Evolutionary conservation across 2,329 filamentous ascomycete species (phyloP), one percentile per base, ranked within the genome.

Genomic region (Ascochyta clinopodiicola): DNA sequence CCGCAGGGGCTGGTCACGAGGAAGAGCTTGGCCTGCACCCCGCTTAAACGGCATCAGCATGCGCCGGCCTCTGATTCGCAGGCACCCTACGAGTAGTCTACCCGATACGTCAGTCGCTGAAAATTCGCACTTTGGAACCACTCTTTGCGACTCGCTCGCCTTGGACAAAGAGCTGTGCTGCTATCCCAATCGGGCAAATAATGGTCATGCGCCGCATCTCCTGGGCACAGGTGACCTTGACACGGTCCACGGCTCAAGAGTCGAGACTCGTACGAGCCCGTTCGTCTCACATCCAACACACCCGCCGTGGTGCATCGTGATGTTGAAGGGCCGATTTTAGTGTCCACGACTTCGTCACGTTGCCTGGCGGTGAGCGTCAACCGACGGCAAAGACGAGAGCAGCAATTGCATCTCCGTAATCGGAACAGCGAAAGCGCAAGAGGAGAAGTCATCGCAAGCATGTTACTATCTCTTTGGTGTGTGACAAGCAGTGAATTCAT

Each of bases 221-320:
- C 32, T 51, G 43, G 32, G 52, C 49, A 42, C 52, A 56, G 52
- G 31, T 56, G 52, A 56, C 46, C 43, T 46, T 37, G 36, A 51
- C 52, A 56, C 43, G 52, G 47, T 47, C 52, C 52, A 51, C 47
- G 25, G 42, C 13, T 42, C 42, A 13, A 36, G 52, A 58, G 60
- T 60, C 62, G 65, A 68, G 62, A 62, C 60, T 58, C 48, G 54
- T 43, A 53, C 52, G 38, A 57, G 31, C 37, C 42, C 37, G 17
- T 15, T 35, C 38, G 32, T 47, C 27, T 44, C 43, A 44, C 40
- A 31, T 27, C 24, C 48, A 42, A 43, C n/a, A 43, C 34, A 39
- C 38, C 31, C 53, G 57, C 45, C 46, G 29, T 36, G 17, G 25
- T 51, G 46, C 50, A 55, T 63, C 54, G 56, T 63, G 49, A 56